A percentile compares a stretch with the other conserved stretches of the same genome.
Conservation (phyloP, 257 asterid species). For the Salvia splendens region DNA sequence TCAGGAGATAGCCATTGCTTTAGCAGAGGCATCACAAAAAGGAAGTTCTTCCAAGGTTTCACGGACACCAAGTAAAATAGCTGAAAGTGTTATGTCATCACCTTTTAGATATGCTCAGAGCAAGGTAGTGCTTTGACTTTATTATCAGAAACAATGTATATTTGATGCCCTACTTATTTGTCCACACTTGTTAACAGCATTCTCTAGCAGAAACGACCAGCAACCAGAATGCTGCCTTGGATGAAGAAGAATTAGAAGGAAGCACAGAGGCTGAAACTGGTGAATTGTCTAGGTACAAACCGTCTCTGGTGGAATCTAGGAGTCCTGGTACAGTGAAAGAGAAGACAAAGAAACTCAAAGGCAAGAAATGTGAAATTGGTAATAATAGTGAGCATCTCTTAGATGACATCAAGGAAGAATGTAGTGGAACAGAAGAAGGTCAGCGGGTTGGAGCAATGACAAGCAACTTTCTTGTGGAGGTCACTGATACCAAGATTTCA, state of each 20-base stretch:
- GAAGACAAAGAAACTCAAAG: constrained; percentile 45
- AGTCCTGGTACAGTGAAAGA: constrained; percentile 37
- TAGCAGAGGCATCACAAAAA: constrained; percentile 88
- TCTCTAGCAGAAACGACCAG: constrained; percentile 43
- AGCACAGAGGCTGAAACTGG: constrained; percentile 77
- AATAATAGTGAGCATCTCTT: constrained; percentile 45
- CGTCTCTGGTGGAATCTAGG: constrained; percentile 42
- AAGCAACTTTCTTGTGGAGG: constrained; percentile 44
- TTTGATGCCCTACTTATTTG: constrained; percentile 27
- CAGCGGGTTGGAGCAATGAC: constrained; percentile 49
- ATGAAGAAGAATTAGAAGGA: constrained; percentile 72
- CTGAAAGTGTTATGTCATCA: constrained; percentile 61
- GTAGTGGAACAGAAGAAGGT: constrained; percentile 80
- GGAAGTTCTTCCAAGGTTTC: constrained; percentile 80
- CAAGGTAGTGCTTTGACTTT: constrained; percentile 51
- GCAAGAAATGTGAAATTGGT: constrained; percentile 52
- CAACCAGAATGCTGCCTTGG: constrained; percentile 53
- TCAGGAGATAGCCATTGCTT: constrained; percentile 79
- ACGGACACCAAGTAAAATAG: constrained; percentile 63
- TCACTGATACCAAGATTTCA: constrained; percentile 39
- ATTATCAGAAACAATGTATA: background rate
- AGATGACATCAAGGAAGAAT: constrained; percentile 79
- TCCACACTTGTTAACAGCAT: constrained; percentile 39
- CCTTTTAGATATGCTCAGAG: constrained; percentile 57
- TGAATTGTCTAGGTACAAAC: constrained; percentile 51